Percentiles rank a stretch among this genome's conserved stretches.
These are phyloP conservation scores for Fusarium sp. DNA, from an alignment of 2,329 filamentous ascomycete genomes.

Conservation along the genomic window DNA sequence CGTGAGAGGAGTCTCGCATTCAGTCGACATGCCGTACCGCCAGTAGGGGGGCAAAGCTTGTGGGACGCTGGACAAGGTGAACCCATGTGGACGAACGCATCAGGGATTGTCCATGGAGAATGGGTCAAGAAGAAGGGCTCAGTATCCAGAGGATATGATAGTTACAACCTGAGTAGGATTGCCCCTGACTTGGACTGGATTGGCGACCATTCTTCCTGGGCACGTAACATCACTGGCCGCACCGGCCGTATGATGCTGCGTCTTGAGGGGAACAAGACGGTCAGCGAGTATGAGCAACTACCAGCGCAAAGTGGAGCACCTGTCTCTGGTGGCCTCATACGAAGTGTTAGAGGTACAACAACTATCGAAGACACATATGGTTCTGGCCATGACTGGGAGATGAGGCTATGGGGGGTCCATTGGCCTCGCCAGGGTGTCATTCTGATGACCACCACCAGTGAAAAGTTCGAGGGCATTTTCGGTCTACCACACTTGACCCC, in stretches of 20 bases:
- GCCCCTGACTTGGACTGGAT: conserved; percentile 75
- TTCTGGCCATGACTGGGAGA: conserved; percentile 78
- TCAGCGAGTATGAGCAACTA: conserved; percentile 57
- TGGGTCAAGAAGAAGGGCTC: conserved; percentile 72
- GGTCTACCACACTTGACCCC: conserved; percentile 85
- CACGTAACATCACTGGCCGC: conserved; percentile 81
- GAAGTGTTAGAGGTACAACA: conserved; percentile 76
- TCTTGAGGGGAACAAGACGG: conserved; percentile 66
- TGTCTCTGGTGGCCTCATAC: conserved; percentile 65
- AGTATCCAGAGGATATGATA: conserved; percentile 58
- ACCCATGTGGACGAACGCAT: conserved; percentile 79
- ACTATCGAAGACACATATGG: conserved; percentile 77
- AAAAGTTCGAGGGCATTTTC: conserved; percentile 94
- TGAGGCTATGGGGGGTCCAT: conserved; percentile 85
- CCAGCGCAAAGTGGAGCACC: conserved; percentile 49
- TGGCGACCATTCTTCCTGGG: conserved; percentile 69
- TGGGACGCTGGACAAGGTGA: conserved; percentile 54
- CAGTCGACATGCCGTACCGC: conserved; percentile 63
- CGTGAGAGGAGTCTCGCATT: conserved; percentile 72
- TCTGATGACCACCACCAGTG: conserved; percentile 87
- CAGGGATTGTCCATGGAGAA: conserved; percentile 79
- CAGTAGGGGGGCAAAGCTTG: conserved; percentile 55
- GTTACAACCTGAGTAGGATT: conserved; percentile 73
- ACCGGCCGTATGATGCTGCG: conserved; percentile 77
- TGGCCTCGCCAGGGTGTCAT: conserved; percentile 84